A percentile compares a stretch with the other conserved stretches of the same genome.
These are phyloP conservation scores for Curvularia hawaiiensis DNA, from an alignment of 2,329 filamentous ascomycete genomes.

Conservation along the genomic window DNA sequence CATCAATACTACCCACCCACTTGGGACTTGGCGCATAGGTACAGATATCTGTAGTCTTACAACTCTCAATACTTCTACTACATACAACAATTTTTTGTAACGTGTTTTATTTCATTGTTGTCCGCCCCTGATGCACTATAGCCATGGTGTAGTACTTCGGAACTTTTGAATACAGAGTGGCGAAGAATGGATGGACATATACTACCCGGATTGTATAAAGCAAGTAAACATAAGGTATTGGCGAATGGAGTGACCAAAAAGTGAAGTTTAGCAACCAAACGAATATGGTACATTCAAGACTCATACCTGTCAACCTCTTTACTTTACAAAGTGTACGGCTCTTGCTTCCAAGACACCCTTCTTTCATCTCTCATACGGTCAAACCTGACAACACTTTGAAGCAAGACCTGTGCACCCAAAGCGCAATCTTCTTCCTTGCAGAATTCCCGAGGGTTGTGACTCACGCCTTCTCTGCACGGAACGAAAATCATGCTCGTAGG, in stretches of 20 bases:
- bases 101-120: background rate
- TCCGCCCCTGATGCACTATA: background rate
- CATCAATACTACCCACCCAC: no score
- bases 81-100: background rate
- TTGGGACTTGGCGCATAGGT: no score
- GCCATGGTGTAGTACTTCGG: background rate
- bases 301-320: background rate
- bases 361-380: conserved; percentile 52
- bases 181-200: background rate
- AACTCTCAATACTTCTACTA: background rate
- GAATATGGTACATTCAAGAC: background rate
- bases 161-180: background rate
- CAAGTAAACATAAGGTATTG: background rate
- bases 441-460: conserved; percentile 55
- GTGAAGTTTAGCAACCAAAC: background rate
- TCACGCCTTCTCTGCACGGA: conserved; percentile 54
- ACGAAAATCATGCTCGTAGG: conserved; percentile 58
- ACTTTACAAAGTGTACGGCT: conserved; percentile 29
- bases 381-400: conserved; percentile 57
- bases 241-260: background rate
- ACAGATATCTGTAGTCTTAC: background rate
- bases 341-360: conserved; percentile 36
- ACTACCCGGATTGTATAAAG: background rate
- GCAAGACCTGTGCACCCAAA: conserved; percentile 55
- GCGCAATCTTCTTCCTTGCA: conserved; percentile 54